phyloP scores from a whole-genome alignment of 192 early-diverging fungal genomes.

The Ambispora gerdemannii region DNA sequence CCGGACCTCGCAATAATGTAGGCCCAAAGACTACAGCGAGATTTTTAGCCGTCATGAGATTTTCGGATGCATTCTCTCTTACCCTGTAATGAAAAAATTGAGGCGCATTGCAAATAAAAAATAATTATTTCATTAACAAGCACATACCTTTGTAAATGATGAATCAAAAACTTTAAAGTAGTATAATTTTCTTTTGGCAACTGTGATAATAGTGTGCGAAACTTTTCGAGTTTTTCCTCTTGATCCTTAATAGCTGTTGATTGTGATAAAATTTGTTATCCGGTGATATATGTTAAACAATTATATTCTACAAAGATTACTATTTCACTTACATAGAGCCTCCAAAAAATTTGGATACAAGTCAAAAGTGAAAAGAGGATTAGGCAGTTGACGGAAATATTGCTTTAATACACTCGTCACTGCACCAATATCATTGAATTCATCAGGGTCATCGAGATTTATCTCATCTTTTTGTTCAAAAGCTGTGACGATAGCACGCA shows the following conservation, averaged over 20 bases:
- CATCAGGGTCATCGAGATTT: slow-evolving; percentile 47
- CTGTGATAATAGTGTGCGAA: slow-evolving; percentile 44
- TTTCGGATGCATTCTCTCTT: slow-evolving; percentile 52
- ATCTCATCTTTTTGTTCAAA: slow-evolving; percentile 54
- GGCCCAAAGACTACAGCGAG: slow-evolving; percentile 93
- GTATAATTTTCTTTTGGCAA: slow-evolving; percentile 61
- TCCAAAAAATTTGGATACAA: slow-evolving; percentile 67
- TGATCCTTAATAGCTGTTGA: slow-evolving; percentile 30
- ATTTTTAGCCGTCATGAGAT: slow-evolving; percentile 92
- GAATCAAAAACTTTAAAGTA: slow-evolving; percentile 61
- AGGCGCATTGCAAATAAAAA: background rate
- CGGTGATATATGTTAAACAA: background rate
- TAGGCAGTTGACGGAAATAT: slow-evolving; percentile 72
- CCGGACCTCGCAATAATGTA: slow-evolving; percentile 68
- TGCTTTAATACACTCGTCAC: slow-evolving; percentile 80
- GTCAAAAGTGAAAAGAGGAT: slow-evolving; percentile 68
- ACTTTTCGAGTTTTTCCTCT: slow-evolving; percentile 47
- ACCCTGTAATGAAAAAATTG: slow-evolving; percentile 49
- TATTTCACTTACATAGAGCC: slow-evolving; percentile 42
- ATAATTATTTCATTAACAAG: background rate
- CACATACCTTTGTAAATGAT: slow-evolving; percentile 56
- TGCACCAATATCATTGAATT: slow-evolving; percentile 70
- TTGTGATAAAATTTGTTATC: slow-evolving; percentile 1
- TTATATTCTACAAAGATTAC: background rate
- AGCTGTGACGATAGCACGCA: slow-evolving; percentile 62